A percentile compares a stretch with the other conserved stretches of the same genome.
phyloP scores from a whole-genome alignment of 2,329 filamentous ascomycete species.

The Herpotrichia juniperi region DNA sequence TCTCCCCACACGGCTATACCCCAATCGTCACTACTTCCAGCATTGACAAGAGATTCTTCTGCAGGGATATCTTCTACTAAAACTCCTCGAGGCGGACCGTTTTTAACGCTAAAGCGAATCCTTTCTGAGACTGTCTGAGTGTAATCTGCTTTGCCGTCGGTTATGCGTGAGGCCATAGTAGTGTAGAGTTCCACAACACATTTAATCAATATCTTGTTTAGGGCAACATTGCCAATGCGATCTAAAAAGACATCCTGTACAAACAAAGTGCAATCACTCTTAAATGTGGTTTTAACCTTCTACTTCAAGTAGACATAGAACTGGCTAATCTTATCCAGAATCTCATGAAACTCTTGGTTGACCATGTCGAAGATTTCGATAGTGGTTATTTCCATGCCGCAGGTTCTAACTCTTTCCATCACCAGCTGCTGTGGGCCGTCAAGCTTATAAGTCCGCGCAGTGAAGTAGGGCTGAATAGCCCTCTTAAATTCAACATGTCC shows the following conservation, averaged over 20 bases:
- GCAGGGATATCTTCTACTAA: too few relatives aligned
- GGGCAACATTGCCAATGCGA: conserved; percentile 12
- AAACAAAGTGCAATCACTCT: conserved; percentile 17
- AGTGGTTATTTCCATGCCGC: conserved; percentile 11
- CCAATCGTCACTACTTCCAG: too few relatives aligned
- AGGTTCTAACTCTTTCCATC: conserved; percentile 9
- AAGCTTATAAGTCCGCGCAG: conserved; percentile 15
- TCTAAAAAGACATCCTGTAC: conserved; percentile 11
- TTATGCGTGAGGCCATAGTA: too few relatives aligned
- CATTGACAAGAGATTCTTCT: conserved; percentile 9
- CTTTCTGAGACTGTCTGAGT: too few relatives aligned
- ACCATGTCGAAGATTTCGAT: conserved; percentile 15
- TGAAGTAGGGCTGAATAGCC: conserved; percentile 17
- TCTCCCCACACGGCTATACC: too few relatives aligned
- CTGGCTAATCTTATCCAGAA: conserved; percentile 8
- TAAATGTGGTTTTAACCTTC: conserved; percentile 15
- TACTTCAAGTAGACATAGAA: conserved; percentile 16
- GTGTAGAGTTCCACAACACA: conserved; percentile 14
- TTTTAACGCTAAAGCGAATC: too few relatives aligned
- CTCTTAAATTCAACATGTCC: conserved; percentile 19
- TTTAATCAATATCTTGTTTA: conserved; percentile 14
- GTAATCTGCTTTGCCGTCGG: conserved; percentile 3
- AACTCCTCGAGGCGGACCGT: conserved; percentile 3
- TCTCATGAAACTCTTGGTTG: conserved; percentile 14
- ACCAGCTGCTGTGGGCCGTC: conserved; percentile 17